Base-by-base conservation (phyloP, 192 early-diverging fungal species). In the Entrophospora sp. region DNA sequence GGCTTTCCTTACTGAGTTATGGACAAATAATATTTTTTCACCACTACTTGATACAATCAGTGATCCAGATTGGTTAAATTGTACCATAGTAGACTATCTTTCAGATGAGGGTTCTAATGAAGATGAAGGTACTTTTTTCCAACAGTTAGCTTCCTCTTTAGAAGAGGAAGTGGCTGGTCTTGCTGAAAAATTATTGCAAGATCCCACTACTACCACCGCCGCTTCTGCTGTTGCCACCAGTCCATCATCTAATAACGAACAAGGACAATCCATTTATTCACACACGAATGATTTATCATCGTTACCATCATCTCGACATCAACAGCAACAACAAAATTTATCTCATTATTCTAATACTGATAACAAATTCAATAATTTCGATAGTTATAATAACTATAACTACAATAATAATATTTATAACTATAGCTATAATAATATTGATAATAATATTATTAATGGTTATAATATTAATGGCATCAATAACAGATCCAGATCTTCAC, bases 41-140 rank as follows among this genome's bases (percentile, higher is more conserved):
- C 52, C 64, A 48, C 67, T 72, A 7, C 60, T 83, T 10, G 69
- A 77, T 31, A 73, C 63, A 4, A 34, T 77, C 2, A 76, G 79
- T 24, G 79, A 83, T 44, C 79, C 81, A 2, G 81, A 83, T 44
- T 81, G 69, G 48, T 68, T 83, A 22, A 83, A 83, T 60, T 31
- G 76, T 32, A 57, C 69, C 24, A 81, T 83, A 20, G 75, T 83
- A 10, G 71, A 79, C 8, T 73, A 77, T 44, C 66, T 83, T 16
- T 73, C 52, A 2, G 68, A 67, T 44, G 46, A 42, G 5, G 32
- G 67, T 10, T 18, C 56, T 4, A 10, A 51, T 14, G 63, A 64
- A 25, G 13, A 32, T 18, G 64, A 53, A 6, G 36, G 24, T 20
- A 40, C 25, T n/a, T 32, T 61, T 16, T 61, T 61, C 22, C 59